Evolutionary conservation across 306 rosid species (phyloP), one percentile per base, ranked within the genome.

Genomic region (Potentilla sterilis): DNA sequence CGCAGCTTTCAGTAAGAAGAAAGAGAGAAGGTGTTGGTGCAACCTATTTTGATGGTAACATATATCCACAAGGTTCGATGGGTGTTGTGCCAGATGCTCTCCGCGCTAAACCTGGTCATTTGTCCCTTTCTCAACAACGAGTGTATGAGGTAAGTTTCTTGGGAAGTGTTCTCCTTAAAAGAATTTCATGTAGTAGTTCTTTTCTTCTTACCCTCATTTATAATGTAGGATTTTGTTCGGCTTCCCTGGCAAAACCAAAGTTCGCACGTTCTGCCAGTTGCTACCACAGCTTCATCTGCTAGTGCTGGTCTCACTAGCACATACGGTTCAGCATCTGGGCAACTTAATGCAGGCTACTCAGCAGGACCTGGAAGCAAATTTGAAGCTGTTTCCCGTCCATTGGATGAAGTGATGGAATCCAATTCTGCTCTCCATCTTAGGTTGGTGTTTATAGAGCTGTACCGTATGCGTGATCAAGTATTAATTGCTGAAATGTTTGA

Each of bases 161-260:
- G 44, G 9, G 37, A 48, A 24, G 44, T 44, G 0, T 21, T 43
- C 68, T 15, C 16, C 8, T 65, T 21, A 9, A 73, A 80, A 37
- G 64, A 82, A 75, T 57, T 49, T 34, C 28, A 28, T 28, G 28
- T 28, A 28, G 28, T 28, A 28, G 28, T 10, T 7, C 1, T 58
- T 5, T 48, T 62, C 76, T 65, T 75, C 84, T 62, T 16, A 71
- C 58, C 16, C 68, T 10, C 52, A 15, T 77, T 65, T 82, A 70
- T 67, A 19, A 73, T 69, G 38, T 61, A 92, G 99, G 99, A 96
- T 85, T 96, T 96, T 82, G 94, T 96, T 77, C 92, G 97, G 73
- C 98, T 96, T 85, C 97, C 99, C 3, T 92, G 96, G 98, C 97
- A 96, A 90, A 96, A 84, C 77, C 98, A 88, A 83, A 85, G 81